These are phyloP conservation scores for Polyporus arcularius DNA, from an alignment of 768 basidiomycete species.

Conservation along the genomic window DNA sequence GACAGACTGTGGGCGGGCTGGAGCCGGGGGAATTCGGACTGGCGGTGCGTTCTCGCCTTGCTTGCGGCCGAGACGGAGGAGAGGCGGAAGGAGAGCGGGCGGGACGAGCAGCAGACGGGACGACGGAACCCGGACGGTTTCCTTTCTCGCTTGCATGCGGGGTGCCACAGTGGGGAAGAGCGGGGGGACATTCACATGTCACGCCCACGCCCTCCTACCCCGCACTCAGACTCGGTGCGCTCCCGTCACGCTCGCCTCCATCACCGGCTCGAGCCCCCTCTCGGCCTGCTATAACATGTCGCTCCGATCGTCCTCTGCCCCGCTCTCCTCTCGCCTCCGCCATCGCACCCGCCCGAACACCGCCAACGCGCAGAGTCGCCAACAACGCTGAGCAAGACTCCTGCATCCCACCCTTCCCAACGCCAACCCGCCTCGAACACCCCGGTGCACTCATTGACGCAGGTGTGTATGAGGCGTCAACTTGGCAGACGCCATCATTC, in stretches of 20 bases:
- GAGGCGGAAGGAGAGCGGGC: slow-evolving; percentile 13
- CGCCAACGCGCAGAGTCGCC: neutral
- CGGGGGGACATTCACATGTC: slow-evolving; percentile 10
- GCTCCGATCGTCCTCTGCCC: neutral
- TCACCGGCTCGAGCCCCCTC: neutral
- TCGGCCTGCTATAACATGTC: slow-evolving; percentile 4
- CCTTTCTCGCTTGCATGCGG: neutral
- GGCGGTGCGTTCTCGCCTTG: neutral
- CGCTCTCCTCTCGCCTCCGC: neutral
- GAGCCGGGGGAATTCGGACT: slow-evolving; percentile 8
- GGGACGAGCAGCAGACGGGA: slow-evolving; percentile 4
- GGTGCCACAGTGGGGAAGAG: neutral
- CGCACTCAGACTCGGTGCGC: neutral
- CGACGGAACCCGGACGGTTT: neutral
- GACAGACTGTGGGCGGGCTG: neutral
- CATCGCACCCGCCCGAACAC: neutral
- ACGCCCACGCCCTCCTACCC: neutral
- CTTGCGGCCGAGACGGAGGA: neutral
- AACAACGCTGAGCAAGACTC: neutral
- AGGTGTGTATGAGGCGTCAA: neutral
- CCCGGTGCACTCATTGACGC: neutral
- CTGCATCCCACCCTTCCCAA: too few species aligned
- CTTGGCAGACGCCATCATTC: neutral
- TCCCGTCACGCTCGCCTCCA: slow-evolving; percentile 3
- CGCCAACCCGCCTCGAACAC: too few species aligned